Percentiles rank a stretch among this genome's conserved stretches.
Evolutionary conservation across 2,329 filamentous ascomycete species (phyloP).

Genomic region (Orbilia quercus): DNA sequence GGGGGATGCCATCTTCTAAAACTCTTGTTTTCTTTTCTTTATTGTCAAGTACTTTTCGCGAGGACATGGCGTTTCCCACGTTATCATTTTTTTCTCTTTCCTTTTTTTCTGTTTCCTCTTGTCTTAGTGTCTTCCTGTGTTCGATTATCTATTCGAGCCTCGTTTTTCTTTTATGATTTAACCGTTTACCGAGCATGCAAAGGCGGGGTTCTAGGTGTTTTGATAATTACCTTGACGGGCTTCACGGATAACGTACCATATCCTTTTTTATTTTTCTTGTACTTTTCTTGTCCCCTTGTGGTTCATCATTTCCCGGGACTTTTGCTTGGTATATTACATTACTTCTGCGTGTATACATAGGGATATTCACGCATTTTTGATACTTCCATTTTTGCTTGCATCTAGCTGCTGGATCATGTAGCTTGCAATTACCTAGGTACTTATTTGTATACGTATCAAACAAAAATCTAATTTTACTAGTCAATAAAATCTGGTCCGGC

Average conservation of each 20-base stretch:
- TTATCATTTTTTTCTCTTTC: slow-evolving; percentile 34
- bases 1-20: slow-evolving; percentile 1
- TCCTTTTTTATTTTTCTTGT: slow-evolving; percentile 24
- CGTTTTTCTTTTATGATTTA: slow-evolving; percentile 28
- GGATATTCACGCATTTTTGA: no score
- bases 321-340: slow-evolving; percentile 7
- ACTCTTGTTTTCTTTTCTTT: slow-evolving; percentile 20
- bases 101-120: slow-evolving; percentile 21
- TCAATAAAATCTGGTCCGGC: no score
- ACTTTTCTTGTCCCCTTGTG: background rate
- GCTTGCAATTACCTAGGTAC: no score
- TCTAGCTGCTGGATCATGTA: background rate
- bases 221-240: slow-evolving; percentile 43
- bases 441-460: no score
- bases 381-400: background rate
- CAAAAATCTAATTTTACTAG: no score
- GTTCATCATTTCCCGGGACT: no score
- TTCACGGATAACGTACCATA: slow-evolving; percentile 18
- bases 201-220: slow-evolving; percentile 51
- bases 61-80: slow-evolving; percentile 30
- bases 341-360: no score
- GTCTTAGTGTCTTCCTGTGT: background rate
- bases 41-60: slow-evolving; percentile 6
- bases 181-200: slow-evolving; percentile 34
- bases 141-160: slow-evolving; percentile 14